Conservation (phyloP, 805 yeast genomes). For the Alloascoidea hylecoeti region DNA sequence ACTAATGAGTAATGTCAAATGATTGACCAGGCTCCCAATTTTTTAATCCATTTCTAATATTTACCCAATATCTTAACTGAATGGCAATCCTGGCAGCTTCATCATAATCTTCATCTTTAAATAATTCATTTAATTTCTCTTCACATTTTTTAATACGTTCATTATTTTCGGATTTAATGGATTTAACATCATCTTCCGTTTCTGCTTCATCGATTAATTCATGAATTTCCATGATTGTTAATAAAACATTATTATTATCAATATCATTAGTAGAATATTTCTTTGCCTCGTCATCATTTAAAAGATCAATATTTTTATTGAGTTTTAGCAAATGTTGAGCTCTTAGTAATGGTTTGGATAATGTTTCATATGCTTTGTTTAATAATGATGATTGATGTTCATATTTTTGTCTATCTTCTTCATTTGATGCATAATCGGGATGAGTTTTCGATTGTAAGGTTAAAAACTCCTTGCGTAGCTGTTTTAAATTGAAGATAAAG, state of each 20-base stretch:
- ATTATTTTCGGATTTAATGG: conserved; percentile 40
- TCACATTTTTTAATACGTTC: conserved; percentile 35
- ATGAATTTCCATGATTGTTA: conserved; percentile 74
- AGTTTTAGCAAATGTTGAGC: conserved; percentile 41
- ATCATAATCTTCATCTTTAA: conserved; percentile 33
- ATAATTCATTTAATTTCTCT: conserved; percentile 28
- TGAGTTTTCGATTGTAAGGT: conserved; percentile 59
- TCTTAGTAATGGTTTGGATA: conserved; percentile 57
- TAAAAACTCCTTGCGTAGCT: conserved; percentile 64
- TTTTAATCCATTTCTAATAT: conserved; percentile 32
- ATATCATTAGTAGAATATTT: conserved; percentile 26
- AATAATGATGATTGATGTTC: conserved; percentile 35
- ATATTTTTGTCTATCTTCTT: conserved; percentile 11
- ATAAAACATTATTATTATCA: conserved; percentile 39
- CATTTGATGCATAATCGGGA: conserved; percentile 47
- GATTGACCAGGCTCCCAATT: conserved; percentile 1
- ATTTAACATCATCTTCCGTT: conserved; percentile 40
- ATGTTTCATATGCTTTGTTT: conserved; percentile 65
- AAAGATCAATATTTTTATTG: conserved; percentile 38
- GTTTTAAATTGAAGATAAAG: conserved; percentile 40
- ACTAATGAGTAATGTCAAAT: background rate
- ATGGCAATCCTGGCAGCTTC: conserved; percentile 53
- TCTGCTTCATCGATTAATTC: conserved; percentile 64
- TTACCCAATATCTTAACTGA: conserved; percentile 72
- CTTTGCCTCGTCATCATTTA: conserved; percentile 40